Base-by-base conservation (phyloP, 2,329 filamentous ascomycete genomes). In the Cyclaneusma minus region DNA sequence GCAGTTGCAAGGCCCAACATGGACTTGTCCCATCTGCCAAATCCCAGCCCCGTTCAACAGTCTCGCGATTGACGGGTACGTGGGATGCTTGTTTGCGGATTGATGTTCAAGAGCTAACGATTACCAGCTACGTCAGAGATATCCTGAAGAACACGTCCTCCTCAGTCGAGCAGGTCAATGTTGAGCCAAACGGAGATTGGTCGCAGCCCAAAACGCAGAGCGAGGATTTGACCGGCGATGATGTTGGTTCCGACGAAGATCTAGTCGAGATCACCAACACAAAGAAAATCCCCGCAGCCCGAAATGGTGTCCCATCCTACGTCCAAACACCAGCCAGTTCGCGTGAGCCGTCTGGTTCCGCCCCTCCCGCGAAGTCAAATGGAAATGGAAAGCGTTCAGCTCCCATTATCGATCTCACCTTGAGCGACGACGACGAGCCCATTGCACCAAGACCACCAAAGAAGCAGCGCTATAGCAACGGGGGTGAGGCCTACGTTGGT, bases 1-100 rank as follows among this genome's bases (percentile, higher is more conserved):
- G 15, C 87, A 95, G 48, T 84, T 95, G 48, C 89, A 98, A 56
- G 87, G 83, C 0, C 89, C 89, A 0, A 91, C 89, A 11, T 98
- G 89, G 89, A 63, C 73, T n/a, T 98, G 89, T 43, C 89, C 89
- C 1, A 76, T 94, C 13, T 98, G 89, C 57, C 87, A 77, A 51
- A 91, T 85, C 44, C 54, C 68, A 1, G 75, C 84, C 2, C 70
- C 74, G 0, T 98, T 82, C 49, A 78, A 87, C 26, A 73, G 68
- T 24, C 56, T 98, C 13, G 83, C 82, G 7, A 71, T 95, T 16
- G 89, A 98, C 40, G 79, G 89, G 69, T 89, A 60, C 52, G 71
- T 55, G 9, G 24, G 16, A 16, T 22, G 13, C 6, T 22, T 16
- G 33, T 31, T 40, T 23, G 33, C 29, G 27, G 21, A 27, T 18